Percentiles rank a stretch among this genome's conserved stretches.
Evolutionary conservation across 352 stramenopile genomes (phyloP).

Genomic region (Plasmopara halstedii): DNA sequence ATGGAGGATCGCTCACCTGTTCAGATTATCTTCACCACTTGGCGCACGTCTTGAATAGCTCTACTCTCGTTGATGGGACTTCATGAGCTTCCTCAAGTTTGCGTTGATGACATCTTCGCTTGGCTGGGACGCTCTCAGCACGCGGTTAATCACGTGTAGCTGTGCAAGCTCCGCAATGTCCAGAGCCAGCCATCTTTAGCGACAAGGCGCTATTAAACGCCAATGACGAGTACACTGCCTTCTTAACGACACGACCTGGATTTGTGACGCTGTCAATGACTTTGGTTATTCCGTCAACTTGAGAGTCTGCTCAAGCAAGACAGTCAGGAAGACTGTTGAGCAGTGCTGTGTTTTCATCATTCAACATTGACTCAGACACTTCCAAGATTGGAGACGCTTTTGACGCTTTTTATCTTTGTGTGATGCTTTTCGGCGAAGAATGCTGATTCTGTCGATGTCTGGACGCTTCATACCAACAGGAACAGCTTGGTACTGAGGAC

Average conservation of each 20-base stretch:
- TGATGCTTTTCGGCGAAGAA: neutral
- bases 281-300: neutral
- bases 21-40: neutral
- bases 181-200: neutral
- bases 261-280: neutral
- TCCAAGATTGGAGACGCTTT: neutral
- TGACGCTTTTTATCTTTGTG: neutral
- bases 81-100: neutral
- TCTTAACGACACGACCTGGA: neutral
- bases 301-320: neutral
- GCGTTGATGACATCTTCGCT: neutral
- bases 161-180: neutral
- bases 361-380: neutral
- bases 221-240: neutral
- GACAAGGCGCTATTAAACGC: neutral
- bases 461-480: neutral
- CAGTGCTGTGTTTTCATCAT: neutral
- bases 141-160: neutral
- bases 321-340: neutral
- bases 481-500: neutral
- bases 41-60: neutral
- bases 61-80: neutral
- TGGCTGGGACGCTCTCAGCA: neutral
- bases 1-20: neutral
- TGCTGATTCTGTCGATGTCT: neutral